Evolutionary conservation across 352 stramenopile species (phyloP).

Genomic region (Globisporangium cederbergense): DNA sequence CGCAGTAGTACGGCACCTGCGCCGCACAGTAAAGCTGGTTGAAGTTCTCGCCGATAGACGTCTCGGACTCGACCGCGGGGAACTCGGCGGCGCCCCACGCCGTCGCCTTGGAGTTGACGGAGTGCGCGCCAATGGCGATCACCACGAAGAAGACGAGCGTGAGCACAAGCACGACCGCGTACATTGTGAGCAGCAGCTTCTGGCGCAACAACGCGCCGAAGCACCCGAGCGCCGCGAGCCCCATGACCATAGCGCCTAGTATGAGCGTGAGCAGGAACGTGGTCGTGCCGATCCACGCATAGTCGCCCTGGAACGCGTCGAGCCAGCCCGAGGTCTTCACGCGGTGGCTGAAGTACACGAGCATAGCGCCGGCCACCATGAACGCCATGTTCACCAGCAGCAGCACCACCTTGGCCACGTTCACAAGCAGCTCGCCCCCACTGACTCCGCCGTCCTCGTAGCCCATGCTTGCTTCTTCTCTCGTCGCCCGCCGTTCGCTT

Average conservation of each 20-base stretch:
- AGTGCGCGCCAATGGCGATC: conserved; percentile 52
- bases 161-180: conserved; percentile 61
- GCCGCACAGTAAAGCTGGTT: conserved; percentile 80
- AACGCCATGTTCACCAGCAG: conserved; percentile 85
- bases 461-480: not conserved
- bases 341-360: conserved; percentile 80
- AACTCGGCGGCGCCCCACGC: conserved; percentile 42
- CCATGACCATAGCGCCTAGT: conserved; percentile 63
- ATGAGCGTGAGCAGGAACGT: conserved; percentile 69
- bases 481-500: not conserved
- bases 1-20: conserved; percentile 79
- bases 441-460: conserved; percentile 20
- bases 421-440: conserved; percentile 45
- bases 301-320: conserved; percentile 69
- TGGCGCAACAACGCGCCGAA: conserved; percentile 69
- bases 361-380: conserved; percentile 67
- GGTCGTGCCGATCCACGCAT: conserved; percentile 55
- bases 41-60: conserved; percentile 64
- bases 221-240: conserved; percentile 60
- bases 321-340: conserved; percentile 66
- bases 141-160: conserved; percentile 61
- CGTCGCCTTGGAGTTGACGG: conserved; percentile 50
- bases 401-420: conserved; percentile 75
- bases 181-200: conserved; percentile 66
- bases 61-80: conserved; percentile 41